These are phyloP conservation scores for Leishmania major DNA, from an alignment of 208 protist genomes.

Conservation along the genomic window DNA sequence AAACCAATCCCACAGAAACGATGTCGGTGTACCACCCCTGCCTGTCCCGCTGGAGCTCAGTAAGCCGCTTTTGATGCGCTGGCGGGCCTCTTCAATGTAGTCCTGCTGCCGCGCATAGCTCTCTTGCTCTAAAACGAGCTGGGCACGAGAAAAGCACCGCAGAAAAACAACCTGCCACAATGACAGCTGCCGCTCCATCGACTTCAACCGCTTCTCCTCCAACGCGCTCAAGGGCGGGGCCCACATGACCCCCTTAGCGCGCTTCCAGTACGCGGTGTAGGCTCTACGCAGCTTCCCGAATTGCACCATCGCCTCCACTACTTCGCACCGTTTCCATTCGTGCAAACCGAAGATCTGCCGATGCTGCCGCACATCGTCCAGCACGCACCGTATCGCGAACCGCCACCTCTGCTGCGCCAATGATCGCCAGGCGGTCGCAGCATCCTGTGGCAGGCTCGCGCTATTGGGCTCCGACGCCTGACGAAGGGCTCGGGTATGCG, in stretches of 20 bases:
- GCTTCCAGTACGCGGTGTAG: slow-evolving; percentile 78
- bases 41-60: background rate
- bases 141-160: slow-evolving; percentile 68
- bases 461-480: background rate
- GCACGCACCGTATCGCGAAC: slow-evolving; percentile 41
- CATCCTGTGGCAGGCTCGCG: background rate
- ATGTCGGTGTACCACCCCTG: background rate
- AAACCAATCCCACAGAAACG: slow-evolving; percentile 8
- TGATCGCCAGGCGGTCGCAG: background rate
- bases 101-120: slow-evolving; percentile 40
- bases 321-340: slow-evolving; percentile 19
- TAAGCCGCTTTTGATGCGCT: background rate
- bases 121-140: slow-evolving; percentile 56
- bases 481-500: background rate
- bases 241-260: slow-evolving; percentile 47
- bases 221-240: slow-evolving; percentile 56
- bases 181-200: slow-evolving; percentile 59
- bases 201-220: slow-evolving; percentile 41
- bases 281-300: slow-evolving; percentile 57
- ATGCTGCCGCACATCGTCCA: slow-evolving; percentile 31
- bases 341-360: slow-evolving; percentile 12
- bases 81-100: slow-evolving; percentile 39
- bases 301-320: slow-evolving; percentile 49
- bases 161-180: slow-evolving; percentile 80
- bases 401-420: slow-evolving; percentile 39